Evolutionary conservation across 2,329 filamentous ascomycete species (phyloP), one percentile per base, ranked within the genome.

Genomic region (Pseudogymnoascus sp.): DNA sequence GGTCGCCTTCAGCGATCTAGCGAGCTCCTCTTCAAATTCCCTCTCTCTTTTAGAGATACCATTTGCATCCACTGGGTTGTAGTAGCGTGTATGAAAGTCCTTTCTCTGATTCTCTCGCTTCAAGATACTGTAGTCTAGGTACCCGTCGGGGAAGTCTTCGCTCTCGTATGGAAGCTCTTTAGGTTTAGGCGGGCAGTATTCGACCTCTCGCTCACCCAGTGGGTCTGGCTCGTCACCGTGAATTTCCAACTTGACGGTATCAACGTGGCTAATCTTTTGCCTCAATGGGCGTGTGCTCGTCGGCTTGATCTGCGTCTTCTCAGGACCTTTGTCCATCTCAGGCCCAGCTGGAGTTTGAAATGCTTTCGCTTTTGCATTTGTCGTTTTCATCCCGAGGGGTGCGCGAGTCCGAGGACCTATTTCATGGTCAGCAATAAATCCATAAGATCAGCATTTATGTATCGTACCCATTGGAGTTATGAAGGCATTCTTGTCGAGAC

Each of bases 351-450:
- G 83, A 3, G 85, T 86, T 65, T 88, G 86, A 66, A 85, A 81
- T 58, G 79, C 81, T 71, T 80, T 84, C 63, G 87, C 83, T 78
- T 96, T 97, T 60, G 90, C 91, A 74, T 99, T 99, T 60, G 94
- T 97, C 1, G 93, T 97, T 76, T 99, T 99, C 80, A 90, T 88
- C 35, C 93, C 93, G 57, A 99, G 78, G 10, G 91, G 89, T 37
- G 92, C 92, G 69, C 93, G 86, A 63, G 79, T 86, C 63, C 85
- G 84, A 59, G 86, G 66, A 63, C 71, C 72, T 71, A 39, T 13
- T 29, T 13, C 9, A 29, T 9, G 11, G 17, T 60, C 15, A 60
- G 54, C 44, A 17, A 36, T 40, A 36, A 58, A 68, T 62, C 63
- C 21, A n/a, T 60, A 54, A 5, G 4, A 4, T 17, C 47, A 54